Evolutionary conservation across 2,329 filamentous ascomycete species (phyloP), one percentile per base, ranked within the genome.

Genomic region (Aphanoascus verrucosus): DNA sequence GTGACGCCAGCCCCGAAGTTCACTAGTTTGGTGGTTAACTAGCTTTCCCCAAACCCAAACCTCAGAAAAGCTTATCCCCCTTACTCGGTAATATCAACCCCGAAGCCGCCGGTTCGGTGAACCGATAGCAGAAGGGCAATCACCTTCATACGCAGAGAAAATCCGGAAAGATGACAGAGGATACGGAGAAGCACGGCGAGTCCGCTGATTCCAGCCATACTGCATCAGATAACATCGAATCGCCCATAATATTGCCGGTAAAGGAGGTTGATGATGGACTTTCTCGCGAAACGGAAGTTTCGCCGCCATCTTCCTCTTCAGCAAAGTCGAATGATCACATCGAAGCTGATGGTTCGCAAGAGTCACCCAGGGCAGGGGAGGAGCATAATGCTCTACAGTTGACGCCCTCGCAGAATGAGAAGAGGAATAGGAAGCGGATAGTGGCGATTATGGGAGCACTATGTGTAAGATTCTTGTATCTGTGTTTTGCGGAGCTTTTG

Each of bases 401-500:
- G 45, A 47, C 23, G 11, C 49, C 45, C 4, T 44, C 55, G 15
- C 56, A 54, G 15, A 54, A 45, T 34, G 44, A 31, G 49, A 59
- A 52, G 35, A 56, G 57, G 57, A 54, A 17, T 8, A 55, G 34
- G 38, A 56, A 56, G 46, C 47, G 53, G 38, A 54, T 59, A 5
- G 8, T 54, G 17, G 49, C 51, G 7, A 57, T 59, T 32, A 57
- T 59, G 54, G 46, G 49, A 28, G 57, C 57, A 9, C 38, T 59
- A 40, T 59, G 57, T 55, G 57, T 59, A 53, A 59, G 57, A 19
- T 42, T n/a, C 28, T 41, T 14, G 15, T 5, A 51, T 32, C 7
- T 19, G 4, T 19, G 35, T 37, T 12, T 38, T 19, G 9, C 19
- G 23, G 35, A 52, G 17, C 19, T 32, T 19, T 17, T 32, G n/a